phyloP scores from a whole-genome alignment of 176 grass and related monocot species.

The Oryza officinalis region DNA sequence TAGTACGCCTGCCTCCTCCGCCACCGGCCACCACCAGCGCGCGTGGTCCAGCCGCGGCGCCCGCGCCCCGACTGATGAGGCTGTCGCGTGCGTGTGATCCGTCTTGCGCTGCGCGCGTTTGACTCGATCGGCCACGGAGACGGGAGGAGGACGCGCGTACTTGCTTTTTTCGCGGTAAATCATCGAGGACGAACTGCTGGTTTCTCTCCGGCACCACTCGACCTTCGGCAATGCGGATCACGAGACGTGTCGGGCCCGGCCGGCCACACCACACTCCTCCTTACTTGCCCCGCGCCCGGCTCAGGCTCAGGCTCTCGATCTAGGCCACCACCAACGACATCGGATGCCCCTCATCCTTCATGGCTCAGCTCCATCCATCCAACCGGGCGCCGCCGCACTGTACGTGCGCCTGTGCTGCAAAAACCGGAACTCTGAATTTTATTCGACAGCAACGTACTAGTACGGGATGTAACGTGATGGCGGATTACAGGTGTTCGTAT shows the following conservation, averaged over 20 bases:
- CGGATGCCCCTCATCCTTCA: neutral
- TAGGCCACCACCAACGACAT: constrained; percentile 4
- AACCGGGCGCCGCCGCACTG: neutral
- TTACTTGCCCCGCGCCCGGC: neutral
- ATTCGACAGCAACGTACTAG: neutral
- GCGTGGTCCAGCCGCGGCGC: neutral
- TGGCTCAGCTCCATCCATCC: neutral
- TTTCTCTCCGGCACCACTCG: constrained; percentile 22
- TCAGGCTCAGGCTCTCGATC: neutral
- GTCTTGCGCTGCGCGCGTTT: neutral
- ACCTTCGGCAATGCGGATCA: neutral
- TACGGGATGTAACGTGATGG: neutral
- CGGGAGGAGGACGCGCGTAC: neutral
- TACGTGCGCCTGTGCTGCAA: neutral
- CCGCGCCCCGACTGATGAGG: neutral
- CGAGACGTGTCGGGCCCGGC: neutral
- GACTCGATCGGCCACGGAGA: no score
- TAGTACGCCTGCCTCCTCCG: neutral
- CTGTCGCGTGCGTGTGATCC: neutral
- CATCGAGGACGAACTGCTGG: constrained; percentile 28
- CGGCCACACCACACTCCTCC: no score
- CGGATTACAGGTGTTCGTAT: neutral
- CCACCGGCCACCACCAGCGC: neutral
- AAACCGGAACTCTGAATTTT: neutral
- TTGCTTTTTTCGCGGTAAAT: constrained; percentile 8